A percentile compares a stretch with the other conserved stretches of the same genome.
phyloP scores from a whole-genome alignment of 352 stramenopile genomes.

The Phytophthora macrochlamydospora region DNA sequence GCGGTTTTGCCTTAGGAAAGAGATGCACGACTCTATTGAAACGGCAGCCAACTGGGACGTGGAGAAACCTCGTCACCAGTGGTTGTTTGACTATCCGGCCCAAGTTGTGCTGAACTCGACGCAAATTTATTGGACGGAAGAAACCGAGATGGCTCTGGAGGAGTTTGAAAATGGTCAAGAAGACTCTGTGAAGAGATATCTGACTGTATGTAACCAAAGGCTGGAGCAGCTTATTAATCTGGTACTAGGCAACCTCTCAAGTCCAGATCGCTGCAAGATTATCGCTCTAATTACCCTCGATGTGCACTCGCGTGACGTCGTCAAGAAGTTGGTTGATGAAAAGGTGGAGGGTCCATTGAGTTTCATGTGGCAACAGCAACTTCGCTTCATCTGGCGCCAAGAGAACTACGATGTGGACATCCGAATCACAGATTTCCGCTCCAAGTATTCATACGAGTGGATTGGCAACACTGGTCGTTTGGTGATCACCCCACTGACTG shows the following conservation, averaged over 20 bases:
- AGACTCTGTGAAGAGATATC: constrained; percentile 86
- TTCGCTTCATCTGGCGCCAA: constrained; percentile 92
- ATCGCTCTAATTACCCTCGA: constrained; percentile 97
- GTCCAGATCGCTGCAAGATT: constrained; percentile 92
- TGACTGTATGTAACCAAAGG: constrained; percentile 79
- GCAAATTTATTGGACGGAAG: constrained; percentile 96
- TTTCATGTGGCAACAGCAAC: constrained; percentile 90
- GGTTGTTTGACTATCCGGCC: constrained; percentile 97
- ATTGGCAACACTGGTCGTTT: constrained; percentile 91
- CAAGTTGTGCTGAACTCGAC: constrained; percentile 89
- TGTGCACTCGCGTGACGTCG: constrained; percentile 94
- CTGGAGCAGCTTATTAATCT: constrained; percentile 94
- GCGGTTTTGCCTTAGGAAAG: constrained; percentile 80
- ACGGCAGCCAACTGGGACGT: constrained; percentile 93
- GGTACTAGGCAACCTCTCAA: constrained; percentile 88
- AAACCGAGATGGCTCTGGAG: constrained; percentile 93
- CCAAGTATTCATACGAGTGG: constrained; percentile 93
- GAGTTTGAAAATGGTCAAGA: constrained; percentile 90
- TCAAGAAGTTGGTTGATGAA: constrained; percentile 88
- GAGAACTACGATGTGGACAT: constrained; percentile 96
- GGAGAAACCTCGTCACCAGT: constrained; percentile 96
- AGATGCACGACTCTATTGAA: constrained; percentile 90
- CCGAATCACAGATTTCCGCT: constrained; percentile 96
- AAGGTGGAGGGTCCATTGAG: constrained; percentile 89
- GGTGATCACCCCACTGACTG: constrained; percentile 96